Evolutionary conservation across 768 basidiomycete species (phyloP).

Genomic region (Termitomyces sp.): DNA sequence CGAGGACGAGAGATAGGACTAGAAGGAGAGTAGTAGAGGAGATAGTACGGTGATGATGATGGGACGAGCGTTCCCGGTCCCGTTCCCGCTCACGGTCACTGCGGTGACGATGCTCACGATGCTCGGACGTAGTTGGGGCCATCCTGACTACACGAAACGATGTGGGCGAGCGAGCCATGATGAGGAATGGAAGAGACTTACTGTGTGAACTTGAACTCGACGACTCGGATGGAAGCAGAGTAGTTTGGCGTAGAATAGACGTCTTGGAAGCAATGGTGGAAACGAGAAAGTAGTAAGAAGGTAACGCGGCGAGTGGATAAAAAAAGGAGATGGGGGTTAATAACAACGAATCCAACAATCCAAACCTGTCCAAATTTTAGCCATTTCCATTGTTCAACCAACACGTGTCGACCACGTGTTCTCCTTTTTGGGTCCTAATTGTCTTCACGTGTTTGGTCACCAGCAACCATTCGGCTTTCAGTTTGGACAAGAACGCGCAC

Average conservation of each 20-base stretch:
- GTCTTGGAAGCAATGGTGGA: slow-evolving; percentile 44
- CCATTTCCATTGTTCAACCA: slow-evolving; percentile 44
- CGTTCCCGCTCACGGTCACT: slow-evolving; percentile 36
- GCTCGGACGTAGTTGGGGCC: slow-evolving; percentile 84
- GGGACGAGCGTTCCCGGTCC: slow-evolving; percentile 54
- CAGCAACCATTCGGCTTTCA: not conserved
- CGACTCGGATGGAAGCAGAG: slow-evolving; percentile 67
- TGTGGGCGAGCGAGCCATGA: slow-evolving; percentile 5
- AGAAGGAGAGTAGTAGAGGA: slow-evolving; percentile 87
- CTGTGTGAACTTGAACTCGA: slow-evolving; percentile 51
- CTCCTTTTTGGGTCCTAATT: slow-evolving; percentile 8
- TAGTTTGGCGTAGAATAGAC: slow-evolving; percentile 53
- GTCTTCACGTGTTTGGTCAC: slow-evolving; percentile 19
- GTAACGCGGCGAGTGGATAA: slow-evolving; percentile 19
- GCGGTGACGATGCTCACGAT: slow-evolving; percentile 53
- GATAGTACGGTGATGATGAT: slow-evolving; percentile 80
- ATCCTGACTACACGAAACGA: slow-evolving; percentile 58
- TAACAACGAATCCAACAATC: slow-evolving; percentile 10
- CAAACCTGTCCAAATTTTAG: slow-evolving; percentile 20
- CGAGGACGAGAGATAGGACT: slow-evolving; percentile 79
- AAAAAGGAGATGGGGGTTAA: slow-evolving; percentile 21
- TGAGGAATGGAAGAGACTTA: slow-evolving; percentile 20
- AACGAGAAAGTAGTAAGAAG: slow-evolving; percentile 19
- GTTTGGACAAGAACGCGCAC: not conserved
- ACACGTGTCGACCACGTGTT: slow-evolving; percentile 35